These are phyloP conservation scores for Arthrobotrys megalospora DNA, from an alignment of 2,329 filamentous ascomycete species.

Conservation along the genomic window DNA sequence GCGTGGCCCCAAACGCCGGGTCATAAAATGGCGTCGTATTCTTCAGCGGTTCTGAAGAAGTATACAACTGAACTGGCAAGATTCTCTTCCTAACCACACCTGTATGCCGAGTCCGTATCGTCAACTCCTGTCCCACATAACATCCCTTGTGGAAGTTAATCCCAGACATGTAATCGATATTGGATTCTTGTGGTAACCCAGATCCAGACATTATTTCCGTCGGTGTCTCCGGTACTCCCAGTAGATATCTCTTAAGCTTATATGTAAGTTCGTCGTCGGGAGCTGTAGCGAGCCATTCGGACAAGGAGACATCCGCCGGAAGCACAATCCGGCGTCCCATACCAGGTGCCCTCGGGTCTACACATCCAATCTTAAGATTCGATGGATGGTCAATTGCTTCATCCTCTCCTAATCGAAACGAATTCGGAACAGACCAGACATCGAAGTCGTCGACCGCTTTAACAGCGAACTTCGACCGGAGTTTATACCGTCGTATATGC, in stretches of 20 bases:
- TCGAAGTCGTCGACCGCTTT: conserved; percentile 77
- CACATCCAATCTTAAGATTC: conserved; percentile 64
- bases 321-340: conserved; percentile 72
- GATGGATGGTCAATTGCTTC: conserved; percentile 11
- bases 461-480: conserved; percentile 83
- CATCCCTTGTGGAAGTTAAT: conserved; percentile 97
- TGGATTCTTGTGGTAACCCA: conserved; percentile 87
- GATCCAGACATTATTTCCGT: conserved; percentile 79
- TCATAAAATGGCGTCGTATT: conserved; percentile 46
- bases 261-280: conserved; percentile 75
- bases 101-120: conserved; percentile 93
- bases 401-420: conserved; percentile 40
- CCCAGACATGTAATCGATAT: conserved; percentile 86
- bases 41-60: conserved; percentile 63
- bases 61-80: conserved; percentile 83
- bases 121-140: conserved; percentile 96
- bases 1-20: conserved; percentile 26
- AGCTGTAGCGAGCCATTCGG: conserved; percentile 12
- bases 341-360: conserved; percentile 73
- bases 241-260: conserved; percentile 81
- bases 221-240: conserved; percentile 88
- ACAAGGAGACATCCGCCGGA: conserved; percentile 65
- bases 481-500: conserved; percentile 87
- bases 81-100: conserved; percentile 93
- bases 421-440: conserved; percentile 52